phyloP scores from a whole-genome alignment of 306 rosid species.

The Fragaria vesca region DNA sequence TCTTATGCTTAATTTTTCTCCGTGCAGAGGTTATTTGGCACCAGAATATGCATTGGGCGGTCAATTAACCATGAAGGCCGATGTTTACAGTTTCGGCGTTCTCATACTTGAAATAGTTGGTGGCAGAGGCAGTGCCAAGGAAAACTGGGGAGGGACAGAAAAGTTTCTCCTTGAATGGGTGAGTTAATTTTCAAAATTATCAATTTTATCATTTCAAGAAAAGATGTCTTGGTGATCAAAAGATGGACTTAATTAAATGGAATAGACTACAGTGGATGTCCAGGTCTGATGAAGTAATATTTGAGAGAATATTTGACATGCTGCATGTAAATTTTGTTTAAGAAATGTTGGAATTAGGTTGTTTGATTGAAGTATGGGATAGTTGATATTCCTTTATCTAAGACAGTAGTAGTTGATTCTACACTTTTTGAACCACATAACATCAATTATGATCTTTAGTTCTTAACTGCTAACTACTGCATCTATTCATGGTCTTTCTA shows the following conservation, averaged over 20 bases:
- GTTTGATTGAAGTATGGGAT: background rate
- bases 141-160: slow-evolving; percentile 49
- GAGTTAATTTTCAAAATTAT: slow-evolving; percentile 2
- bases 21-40: slow-evolving; percentile 85
- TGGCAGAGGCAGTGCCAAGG: slow-evolving; percentile 66
- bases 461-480: background rate
- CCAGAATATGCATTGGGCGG: slow-evolving; percentile 98
- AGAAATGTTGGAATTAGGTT: background rate
- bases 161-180: slow-evolving; percentile 82
- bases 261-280: background rate
- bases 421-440: background rate
- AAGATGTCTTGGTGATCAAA: background rate
- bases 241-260: background rate
- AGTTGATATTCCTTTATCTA: background rate
- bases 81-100: slow-evolving; percentile 87
- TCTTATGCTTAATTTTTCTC: slow-evolving; percentile 28
- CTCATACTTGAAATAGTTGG: slow-evolving; percentile 82
- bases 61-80: slow-evolving; percentile 84
- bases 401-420: background rate
- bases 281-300: background rate
- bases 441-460: background rate
- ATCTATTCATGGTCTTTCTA: background rate
- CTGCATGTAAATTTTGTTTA: background rate
- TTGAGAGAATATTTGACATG: background rate
- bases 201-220: background rate